Percentiles rank a stretch among this genome's conserved stretches.
These are phyloP conservation scores for Waltiozyma sp. DNA, from an alignment of 1,139 yeast genomes.

Conservation along the genomic window DNA sequence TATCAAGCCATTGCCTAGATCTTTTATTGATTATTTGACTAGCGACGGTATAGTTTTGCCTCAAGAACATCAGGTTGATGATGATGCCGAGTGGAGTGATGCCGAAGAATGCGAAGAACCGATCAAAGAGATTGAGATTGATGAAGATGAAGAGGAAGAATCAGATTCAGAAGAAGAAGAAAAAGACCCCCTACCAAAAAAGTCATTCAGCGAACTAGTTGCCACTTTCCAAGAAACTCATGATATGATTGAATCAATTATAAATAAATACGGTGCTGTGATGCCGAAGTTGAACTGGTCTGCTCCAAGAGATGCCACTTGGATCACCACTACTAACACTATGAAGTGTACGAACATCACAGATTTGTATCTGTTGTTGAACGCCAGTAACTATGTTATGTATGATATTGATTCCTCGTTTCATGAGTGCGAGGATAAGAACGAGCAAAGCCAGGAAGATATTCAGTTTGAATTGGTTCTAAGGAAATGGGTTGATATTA, in stretches of 20 bases:
- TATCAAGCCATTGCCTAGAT: constrained; percentile 52
- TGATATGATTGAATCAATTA: constrained; percentile 32
- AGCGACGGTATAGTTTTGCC: constrained; percentile 74
- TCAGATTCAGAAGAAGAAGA: constrained; percentile 9
- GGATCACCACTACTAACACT: constrained; percentile 78
- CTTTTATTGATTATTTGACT: constrained; percentile 58
- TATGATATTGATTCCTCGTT: constrained; percentile 76
- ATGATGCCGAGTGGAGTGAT: constrained; percentile 63
- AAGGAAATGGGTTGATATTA: constrained; percentile 69
- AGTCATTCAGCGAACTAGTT: constrained; percentile 29
- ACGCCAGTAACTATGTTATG: constrained; percentile 77
- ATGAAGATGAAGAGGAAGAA: constrained; percentile 10
- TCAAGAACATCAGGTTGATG: constrained; percentile 43
- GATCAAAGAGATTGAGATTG: neutral
- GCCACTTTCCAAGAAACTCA: constrained; percentile 50
- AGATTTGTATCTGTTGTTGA: constrained; percentile 70
- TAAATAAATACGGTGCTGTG: constrained; percentile 43
- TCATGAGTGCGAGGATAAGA: constrained; percentile 25
- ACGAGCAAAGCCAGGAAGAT: constrained; percentile 13
- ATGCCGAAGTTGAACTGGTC: constrained; percentile 95
- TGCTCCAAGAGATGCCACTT: constrained; percentile 86
- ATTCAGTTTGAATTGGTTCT: constrained; percentile 48
- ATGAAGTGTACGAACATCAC: constrained; percentile 58
- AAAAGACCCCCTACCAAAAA: constrained; percentile 9
- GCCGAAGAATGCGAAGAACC: constrained; percentile 19